phyloP scores from a whole-genome alignment of 2,329 filamentous ascomycete genomes.

The Pseudogymnoascus sp. region DNA sequence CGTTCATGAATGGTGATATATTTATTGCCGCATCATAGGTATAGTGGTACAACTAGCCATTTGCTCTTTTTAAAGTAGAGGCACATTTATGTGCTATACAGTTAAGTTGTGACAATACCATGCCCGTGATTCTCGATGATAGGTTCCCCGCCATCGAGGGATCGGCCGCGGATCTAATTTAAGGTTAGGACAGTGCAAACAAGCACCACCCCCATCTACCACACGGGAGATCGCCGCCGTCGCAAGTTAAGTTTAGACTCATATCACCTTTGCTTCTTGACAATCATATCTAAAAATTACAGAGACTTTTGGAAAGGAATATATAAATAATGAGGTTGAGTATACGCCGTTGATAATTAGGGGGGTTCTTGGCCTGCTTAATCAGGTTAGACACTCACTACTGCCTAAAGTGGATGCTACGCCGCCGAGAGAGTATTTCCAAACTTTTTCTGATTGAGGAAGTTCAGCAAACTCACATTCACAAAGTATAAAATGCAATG shows the following conservation, averaged over 20 bases:
- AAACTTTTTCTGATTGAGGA: background rate
- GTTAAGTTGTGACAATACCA: background rate
- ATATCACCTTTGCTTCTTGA: background rate
- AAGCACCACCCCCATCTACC: background rate
- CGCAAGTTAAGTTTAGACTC: background rate
- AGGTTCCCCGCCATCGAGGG: background rate
- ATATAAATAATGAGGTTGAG: background rate
- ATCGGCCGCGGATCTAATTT: background rate
- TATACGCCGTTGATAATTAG: background rate
- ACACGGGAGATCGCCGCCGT: background rate
- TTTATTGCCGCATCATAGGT: no score
- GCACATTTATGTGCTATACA: background rate
- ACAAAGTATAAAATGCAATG: background rate
- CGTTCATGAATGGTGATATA: no score
- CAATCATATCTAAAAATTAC: background rate
- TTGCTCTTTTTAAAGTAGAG: no score
- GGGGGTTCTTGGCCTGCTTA: background rate
- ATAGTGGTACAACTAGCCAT: no score
- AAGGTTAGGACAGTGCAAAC: background rate
- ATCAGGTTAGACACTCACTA: background rate
- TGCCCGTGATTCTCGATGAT: background rate
- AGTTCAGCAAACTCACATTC: background rate
- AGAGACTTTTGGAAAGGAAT: background rate
- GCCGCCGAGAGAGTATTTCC: background rate
- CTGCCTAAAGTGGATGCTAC: background rate